Evolutionary conservation across 192 early-diverging fungal species (phyloP).

Genomic region (Dissophora ornata): DNA sequence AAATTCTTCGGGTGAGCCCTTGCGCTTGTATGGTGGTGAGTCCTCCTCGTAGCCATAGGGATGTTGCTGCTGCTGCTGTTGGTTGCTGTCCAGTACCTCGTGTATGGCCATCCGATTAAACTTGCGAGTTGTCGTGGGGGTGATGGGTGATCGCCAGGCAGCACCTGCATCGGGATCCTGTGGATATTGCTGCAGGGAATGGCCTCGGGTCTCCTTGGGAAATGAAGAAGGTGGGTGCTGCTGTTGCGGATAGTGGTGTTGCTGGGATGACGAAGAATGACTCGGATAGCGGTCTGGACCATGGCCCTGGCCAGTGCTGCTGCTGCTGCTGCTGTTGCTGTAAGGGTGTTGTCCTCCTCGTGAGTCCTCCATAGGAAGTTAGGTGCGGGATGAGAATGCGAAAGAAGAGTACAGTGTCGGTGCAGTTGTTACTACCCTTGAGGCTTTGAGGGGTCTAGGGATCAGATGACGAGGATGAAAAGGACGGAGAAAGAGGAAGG

Average conservation of each 20-base stretch:
- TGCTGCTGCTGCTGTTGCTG: constrained; percentile 1
- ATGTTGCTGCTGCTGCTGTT: constrained; percentile 24
- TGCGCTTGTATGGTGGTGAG: constrained; percentile 44
- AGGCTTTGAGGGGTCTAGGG: too few species aligned
- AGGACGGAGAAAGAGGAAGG: background rate
- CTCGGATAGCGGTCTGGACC: constrained; percentile 17
- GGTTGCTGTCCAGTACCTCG: constrained; percentile 39
- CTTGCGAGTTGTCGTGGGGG: constrained; percentile 39
- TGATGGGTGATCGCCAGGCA: constrained; percentile 49
- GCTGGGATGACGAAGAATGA: constrained; percentile 33
- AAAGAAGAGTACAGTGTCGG: too few species aligned
- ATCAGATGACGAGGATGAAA: background rate
- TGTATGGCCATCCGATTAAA: constrained; percentile 54
- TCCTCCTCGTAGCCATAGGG: constrained; percentile 40
- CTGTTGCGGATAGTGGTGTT: constrained; percentile 22
- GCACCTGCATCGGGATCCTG: constrained; percentile 30
- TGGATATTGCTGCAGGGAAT: constrained; percentile 12
- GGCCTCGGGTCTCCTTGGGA: constrained; percentile 19
- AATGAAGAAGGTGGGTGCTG: constrained; percentile 29
- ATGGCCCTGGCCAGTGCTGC: constrained; percentile 5
- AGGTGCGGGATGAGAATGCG: background rate
- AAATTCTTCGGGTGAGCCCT: constrained; percentile 44
- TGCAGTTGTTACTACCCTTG: too few species aligned
- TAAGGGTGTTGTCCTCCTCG: constrained; percentile 18
- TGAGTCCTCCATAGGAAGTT: constrained; percentile 35